These are phyloP conservation scores for Fusarium pseudonygamai DNA, from an alignment of 2,329 filamentous ascomycete genomes.

Conservation along the genomic window DNA sequence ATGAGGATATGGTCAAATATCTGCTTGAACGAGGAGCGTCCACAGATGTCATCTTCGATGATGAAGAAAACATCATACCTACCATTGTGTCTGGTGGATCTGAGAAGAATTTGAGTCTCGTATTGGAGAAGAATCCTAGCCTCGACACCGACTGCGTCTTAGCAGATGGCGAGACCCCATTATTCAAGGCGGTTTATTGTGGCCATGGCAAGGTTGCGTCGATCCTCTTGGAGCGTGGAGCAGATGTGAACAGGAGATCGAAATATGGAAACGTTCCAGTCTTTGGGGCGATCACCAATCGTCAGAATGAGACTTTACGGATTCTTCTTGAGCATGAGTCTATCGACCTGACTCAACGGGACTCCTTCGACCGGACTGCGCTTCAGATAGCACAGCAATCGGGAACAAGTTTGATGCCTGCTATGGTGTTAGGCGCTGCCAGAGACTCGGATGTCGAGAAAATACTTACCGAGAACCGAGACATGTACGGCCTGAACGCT, in stretches of 20 bases:
- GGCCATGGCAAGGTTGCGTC: slow-evolving; percentile 3
- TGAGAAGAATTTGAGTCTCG: slow-evolving; percentile 14
- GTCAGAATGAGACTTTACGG: slow-evolving; percentile 1
- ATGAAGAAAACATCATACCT: slow-evolving; percentile 20
- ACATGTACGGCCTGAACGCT: slow-evolving; percentile 25
- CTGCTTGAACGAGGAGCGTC: slow-evolving; percentile 23
- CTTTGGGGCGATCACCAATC: slow-evolving; percentile 17
- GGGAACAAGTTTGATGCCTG: slow-evolving; percentile 7
- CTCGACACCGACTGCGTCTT: slow-evolving; percentile 19
- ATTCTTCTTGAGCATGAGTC: slow-evolving; percentile 11
- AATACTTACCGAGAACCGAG: slow-evolving; percentile 12
- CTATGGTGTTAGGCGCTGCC: slow-evolving; percentile 9
- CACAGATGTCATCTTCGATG: slow-evolving; percentile 4
- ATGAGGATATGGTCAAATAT: slow-evolving; percentile 26
- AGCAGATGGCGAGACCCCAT: slow-evolving; percentile 11
- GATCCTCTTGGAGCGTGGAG: slow-evolving; percentile 22
- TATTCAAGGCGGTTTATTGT: slow-evolving; percentile 16
- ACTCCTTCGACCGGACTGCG: slow-evolving; percentile 14
- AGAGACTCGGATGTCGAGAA: slow-evolving; percentile 8
- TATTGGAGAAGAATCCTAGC: slow-evolving; percentile 22
- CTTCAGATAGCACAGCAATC: slow-evolving; percentile 22
- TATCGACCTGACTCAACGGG: slow-evolving; percentile 19
- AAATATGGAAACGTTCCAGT: slow-evolving; percentile 14
- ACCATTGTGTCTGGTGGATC: slow-evolving; percentile 19
- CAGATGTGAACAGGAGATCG: slow-evolving; percentile 20